These are phyloP conservation scores for Quaeritorhiza haematococci DNA, from an alignment of 371 early-diverging fungal species.

Conservation along the genomic window DNA sequence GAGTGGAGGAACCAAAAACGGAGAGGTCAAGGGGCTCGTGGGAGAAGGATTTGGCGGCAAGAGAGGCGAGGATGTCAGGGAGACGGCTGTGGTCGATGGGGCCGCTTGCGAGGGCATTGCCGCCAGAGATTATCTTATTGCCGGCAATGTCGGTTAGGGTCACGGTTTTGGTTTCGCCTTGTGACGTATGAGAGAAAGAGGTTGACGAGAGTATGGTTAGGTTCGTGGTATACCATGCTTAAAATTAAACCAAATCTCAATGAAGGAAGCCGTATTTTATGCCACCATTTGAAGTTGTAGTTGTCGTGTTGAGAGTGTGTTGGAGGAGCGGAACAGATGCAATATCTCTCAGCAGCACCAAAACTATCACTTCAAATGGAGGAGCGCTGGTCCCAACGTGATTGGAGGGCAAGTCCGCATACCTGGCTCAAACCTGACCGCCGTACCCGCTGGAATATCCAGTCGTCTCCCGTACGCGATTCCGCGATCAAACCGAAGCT, in stretches of 20 bases:
- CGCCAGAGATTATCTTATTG: conserved; percentile 70
- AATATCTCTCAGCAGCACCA: too few species aligned
- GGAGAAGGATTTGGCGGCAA: conserved; percentile 45
- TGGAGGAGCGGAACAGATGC: too few species aligned
- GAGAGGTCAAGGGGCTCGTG: conserved; percentile 42
- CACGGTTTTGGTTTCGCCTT: conserved; percentile 77
- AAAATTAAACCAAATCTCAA: too few species aligned
- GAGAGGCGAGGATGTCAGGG: conserved; percentile 17
- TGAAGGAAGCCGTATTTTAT: too few species aligned
- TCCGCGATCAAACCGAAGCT: conserved; percentile 73
- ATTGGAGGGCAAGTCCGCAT: conserved; percentile 46
- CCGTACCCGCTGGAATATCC: conserved; percentile 74
- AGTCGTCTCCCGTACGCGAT: conserved; percentile 78
- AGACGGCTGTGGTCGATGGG: conserved; percentile 49
- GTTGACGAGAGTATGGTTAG: too few species aligned
- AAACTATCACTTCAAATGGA: too few species aligned
- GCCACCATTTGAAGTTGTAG: too few species aligned
- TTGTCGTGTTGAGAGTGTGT: too few species aligned
- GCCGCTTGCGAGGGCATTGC: conserved; percentile 75
- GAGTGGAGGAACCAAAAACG: conserved; percentile 31
- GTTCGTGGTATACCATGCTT: too few species aligned
- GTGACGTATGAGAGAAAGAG: background rate
- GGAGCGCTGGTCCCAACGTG: conserved; percentile 55
- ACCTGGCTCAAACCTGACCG: conserved; percentile 50
- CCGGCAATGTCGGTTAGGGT: conserved; percentile 82